These are phyloP conservation scores for Parascedosporium putredinis DNA, from an alignment of 2,329 filamentous ascomycete genomes.

Conservation along the genomic window DNA sequence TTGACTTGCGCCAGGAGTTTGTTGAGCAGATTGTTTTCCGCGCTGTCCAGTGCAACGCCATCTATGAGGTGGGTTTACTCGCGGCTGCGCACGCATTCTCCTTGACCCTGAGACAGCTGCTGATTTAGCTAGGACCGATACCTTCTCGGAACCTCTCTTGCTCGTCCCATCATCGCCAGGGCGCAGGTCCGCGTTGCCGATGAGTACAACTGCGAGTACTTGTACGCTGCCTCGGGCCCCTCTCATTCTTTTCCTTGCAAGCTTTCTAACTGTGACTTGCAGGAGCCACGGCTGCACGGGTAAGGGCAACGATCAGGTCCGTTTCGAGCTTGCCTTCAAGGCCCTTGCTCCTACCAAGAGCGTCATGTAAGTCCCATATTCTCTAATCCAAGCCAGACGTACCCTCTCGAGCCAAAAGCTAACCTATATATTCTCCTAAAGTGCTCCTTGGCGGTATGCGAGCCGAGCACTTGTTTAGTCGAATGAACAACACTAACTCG, in stretches of 20 bases:
- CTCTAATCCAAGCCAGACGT: slow-evolving; percentile 47
- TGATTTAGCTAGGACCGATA: slow-evolving; percentile 20
- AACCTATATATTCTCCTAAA: slow-evolving; percentile 8
- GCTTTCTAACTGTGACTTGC: not conserved
- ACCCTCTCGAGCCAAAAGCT: slow-evolving; percentile 8
- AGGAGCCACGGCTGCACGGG: slow-evolving; percentile 46
- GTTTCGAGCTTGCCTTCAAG: slow-evolving; percentile 26
- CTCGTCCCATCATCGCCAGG: slow-evolving; percentile 54
- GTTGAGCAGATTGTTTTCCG: slow-evolving; percentile 68
- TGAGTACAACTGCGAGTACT: slow-evolving; percentile 25
- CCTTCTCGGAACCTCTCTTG: slow-evolving; percentile 40
- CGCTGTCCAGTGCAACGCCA: slow-evolving; percentile 57
- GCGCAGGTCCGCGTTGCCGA: slow-evolving; percentile 41
- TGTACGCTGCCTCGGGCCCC: no score
- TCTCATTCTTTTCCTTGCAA: no score
- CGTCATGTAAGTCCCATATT: slow-evolving; percentile 56
- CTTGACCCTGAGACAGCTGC: no score
- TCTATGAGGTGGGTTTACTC: slow-evolving; percentile 45
- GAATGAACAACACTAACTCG: not conserved
- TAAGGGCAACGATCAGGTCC: slow-evolving; percentile 35
- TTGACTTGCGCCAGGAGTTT: slow-evolving; percentile 58
- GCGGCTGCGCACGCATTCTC: not conserved
- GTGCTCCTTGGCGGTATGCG: not conserved
- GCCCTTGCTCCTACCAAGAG: slow-evolving; percentile 53
- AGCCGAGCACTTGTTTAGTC: not conserved